Conservation (phyloP, 306 rosid genomes). For the Cucurbita pepo region DNA sequence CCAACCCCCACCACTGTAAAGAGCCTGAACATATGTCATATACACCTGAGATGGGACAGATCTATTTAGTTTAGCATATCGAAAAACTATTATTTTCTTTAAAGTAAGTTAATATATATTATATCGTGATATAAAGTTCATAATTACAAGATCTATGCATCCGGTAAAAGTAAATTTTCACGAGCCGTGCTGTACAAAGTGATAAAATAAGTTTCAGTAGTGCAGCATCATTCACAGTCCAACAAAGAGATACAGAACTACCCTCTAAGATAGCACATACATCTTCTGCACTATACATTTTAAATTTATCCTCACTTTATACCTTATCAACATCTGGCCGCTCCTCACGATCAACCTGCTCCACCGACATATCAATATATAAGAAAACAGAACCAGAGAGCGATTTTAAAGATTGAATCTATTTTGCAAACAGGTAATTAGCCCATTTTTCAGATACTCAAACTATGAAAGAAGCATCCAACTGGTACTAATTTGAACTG, state of each 20-base stretch:
- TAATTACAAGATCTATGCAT: neutral
- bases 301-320: neutral
- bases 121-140: neutral
- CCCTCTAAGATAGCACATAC: neutral
- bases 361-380: slow-evolving; percentile 17
- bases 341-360: slow-evolving; percentile 92
- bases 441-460: neutral
- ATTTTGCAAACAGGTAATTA: neutral
- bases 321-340: slow-evolving; percentile 99
- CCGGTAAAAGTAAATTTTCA: neutral
- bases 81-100: neutral
- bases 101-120: neutral
- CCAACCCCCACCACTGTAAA: slow-evolving; percentile 98
- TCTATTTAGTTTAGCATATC: slow-evolving; percentile 7
- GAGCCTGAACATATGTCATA: slow-evolving; percentile 94
- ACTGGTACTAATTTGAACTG: neutral
- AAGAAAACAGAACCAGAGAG: slow-evolving; percentile 7
- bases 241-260: neutral
- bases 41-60: slow-evolving; percentile 45
- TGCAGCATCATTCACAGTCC: neutral
- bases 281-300: neutral
- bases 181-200: no score
- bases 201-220: neutral
- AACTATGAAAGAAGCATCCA: neutral
- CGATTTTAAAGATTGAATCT: neutral